These are phyloP conservation scores for Phytophthora pini DNA, from an alignment of 352 stramenopile genomes.

Conservation along the genomic window DNA sequence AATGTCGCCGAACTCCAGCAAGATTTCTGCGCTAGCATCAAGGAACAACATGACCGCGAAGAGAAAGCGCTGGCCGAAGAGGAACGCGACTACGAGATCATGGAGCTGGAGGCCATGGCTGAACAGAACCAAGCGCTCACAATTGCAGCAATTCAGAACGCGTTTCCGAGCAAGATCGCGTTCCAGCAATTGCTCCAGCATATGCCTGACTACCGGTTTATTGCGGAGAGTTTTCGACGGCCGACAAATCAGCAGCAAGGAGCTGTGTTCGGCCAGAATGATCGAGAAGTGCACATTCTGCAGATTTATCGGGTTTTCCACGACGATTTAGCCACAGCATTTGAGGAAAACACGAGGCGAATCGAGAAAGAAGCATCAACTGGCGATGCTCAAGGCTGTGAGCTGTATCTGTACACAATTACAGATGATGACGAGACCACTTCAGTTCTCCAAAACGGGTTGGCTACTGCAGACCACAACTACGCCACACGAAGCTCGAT, in stretches of 20 bases:
- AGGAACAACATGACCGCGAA: conserved; percentile 30
- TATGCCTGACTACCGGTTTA: conserved; percentile 54
- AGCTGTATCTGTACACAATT: conserved; percentile 54
- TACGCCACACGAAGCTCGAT: background rate
- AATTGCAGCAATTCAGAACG: conserved; percentile 46
- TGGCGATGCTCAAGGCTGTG: conserved; percentile 27
- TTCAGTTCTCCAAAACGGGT: conserved; percentile 44
- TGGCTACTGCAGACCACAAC: conserved; percentile 9
- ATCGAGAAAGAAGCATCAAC: conserved; percentile 4
- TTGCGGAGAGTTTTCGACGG: conserved; percentile 44
- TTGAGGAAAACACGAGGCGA: conserved; percentile 24
- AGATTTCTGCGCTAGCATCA: conserved; percentile 32
- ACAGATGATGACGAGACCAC: conserved; percentile 42
- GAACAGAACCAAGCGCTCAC: conserved; percentile 48
- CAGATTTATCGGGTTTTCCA: conserved; percentile 63
- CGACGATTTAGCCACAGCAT: conserved; percentile 34
- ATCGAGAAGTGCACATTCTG: conserved; percentile 34
- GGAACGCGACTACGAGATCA: conserved; percentile 46
- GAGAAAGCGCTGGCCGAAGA: conserved; percentile 25
- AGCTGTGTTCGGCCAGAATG: conserved; percentile 1
- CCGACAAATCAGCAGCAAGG: conserved; percentile 7
- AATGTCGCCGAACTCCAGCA: conserved; percentile 44
- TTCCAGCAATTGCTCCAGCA: conserved; percentile 59
- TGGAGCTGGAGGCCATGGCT: conserved; percentile 57
- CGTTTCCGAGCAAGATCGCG: conserved; percentile 38